A percentile compares a stretch with the other conserved stretches of the same genome.
These are phyloP conservation scores for Suillus subalutaceus DNA, from an alignment of 768 basidiomycete species.

Conservation along the genomic window DNA sequence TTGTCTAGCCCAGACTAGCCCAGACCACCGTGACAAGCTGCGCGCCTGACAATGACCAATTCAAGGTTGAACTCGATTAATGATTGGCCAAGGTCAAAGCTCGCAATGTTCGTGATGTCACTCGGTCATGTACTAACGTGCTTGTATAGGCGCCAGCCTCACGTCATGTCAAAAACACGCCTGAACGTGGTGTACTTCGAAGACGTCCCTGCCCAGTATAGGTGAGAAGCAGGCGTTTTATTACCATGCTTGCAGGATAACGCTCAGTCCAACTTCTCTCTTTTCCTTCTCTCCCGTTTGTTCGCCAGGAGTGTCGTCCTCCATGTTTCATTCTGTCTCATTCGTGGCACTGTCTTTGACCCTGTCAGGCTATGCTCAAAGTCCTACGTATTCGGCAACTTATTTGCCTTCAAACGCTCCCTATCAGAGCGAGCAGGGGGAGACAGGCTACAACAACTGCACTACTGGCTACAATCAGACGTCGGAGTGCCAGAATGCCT, in stretches of 20 bases:
- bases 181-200: neutral
- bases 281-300: slow-evolving; percentile 14
- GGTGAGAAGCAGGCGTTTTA: slow-evolving; percentile 6
- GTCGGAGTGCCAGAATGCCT: slow-evolving; percentile 69
- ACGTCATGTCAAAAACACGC: slow-evolving; percentile 5
- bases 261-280: slow-evolving; percentile 9
- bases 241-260: slow-evolving; percentile 20
- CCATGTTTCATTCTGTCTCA: slow-evolving; percentile 23
- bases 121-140: neutral
- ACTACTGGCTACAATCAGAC: slow-evolving; percentile 55
- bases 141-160: neutral
- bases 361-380: slow-evolving; percentile 20
- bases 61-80: neutral
- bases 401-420: slow-evolving; percentile 54
- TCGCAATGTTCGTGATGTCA: neutral
- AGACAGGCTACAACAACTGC: slow-evolving; percentile 68
- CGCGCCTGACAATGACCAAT: neutral
- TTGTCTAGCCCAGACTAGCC: neutral
- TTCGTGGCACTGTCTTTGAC: slow-evolving; percentile 25
- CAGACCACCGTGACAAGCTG: neutral
- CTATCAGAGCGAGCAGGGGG: slow-evolving; percentile 55
- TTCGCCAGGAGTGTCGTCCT: slow-evolving; percentile 16
- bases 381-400: slow-evolving; percentile 42
- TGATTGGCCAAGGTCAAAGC: neutral
- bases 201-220: slow-evolving; percentile 20